These are phyloP conservation scores for Diaporthe vexans DNA, from an alignment of 2,329 filamentous ascomycete species.

Conservation along the genomic window DNA sequence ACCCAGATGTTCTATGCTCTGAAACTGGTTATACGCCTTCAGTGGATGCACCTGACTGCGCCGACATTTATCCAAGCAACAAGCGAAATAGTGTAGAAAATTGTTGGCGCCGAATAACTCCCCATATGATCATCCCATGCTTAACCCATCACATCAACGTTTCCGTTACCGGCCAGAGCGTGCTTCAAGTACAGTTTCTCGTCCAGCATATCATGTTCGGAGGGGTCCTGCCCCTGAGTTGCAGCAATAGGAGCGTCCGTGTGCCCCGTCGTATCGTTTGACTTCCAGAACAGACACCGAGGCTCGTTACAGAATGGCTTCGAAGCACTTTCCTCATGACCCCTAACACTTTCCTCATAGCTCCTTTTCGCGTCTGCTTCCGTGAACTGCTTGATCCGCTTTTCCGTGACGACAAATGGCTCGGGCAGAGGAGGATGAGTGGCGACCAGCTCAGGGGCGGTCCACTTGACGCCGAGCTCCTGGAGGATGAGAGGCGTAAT, in stretches of 20 bases:
- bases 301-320: conserved; percentile 43
- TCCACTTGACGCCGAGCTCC: conserved; percentile 44
- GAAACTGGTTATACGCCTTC: neutral
- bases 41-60: neutral
- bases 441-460: conserved; percentile 42
- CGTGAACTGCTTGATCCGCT: conserved; percentile 46
- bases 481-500: conserved; percentile 47
- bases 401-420: conserved; percentile 48
- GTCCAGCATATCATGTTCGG: neutral
- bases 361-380: conserved; percentile 38
- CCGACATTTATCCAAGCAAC: neutral
- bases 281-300: conserved; percentile 29
- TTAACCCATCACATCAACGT: neutral
- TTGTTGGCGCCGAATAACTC: neutral
- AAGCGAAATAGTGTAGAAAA: neutral
- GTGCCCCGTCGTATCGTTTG: neutral
- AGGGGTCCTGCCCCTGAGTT: neutral
- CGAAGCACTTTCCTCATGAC: conserved; percentile 41
- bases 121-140: neutral
- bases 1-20: neutral
- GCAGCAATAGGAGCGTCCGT: neutral
- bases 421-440: conserved; percentile 47
- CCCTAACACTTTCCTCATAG: conserved; percentile 31
- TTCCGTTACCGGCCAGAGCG: neutral
- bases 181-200: conserved; percentile 19